Evolutionary conservation across 805 yeast genomes (phyloP).

Genomic region (Yarrowia divulgata): DNA sequence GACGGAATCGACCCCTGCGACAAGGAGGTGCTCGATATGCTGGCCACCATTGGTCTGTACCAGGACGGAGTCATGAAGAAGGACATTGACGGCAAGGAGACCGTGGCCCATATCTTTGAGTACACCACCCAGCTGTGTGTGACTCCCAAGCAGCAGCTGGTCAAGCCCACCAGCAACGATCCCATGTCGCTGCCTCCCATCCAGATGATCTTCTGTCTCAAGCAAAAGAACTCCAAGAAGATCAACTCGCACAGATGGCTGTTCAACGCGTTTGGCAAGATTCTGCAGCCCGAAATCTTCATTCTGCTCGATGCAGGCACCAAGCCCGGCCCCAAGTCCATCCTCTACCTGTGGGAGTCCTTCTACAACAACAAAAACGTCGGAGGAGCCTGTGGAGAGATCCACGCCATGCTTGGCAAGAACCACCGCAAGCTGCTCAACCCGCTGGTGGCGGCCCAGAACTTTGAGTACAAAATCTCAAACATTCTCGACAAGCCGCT

Average conservation of each 20-base stretch:
- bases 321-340: slow-evolving; percentile 63
- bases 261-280: slow-evolving; percentile 67
- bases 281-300: slow-evolving; percentile 64
- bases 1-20: slow-evolving; percentile 73
- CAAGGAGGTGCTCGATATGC: slow-evolving; percentile 65
- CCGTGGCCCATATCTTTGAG: slow-evolving; percentile 70
- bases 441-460: slow-evolving; percentile 70
- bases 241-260: slow-evolving; percentile 75
- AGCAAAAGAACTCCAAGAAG: slow-evolving; percentile 68
- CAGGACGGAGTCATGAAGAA: slow-evolving; percentile 72
- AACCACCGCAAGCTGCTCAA: slow-evolving; percentile 54
- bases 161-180: slow-evolving; percentile 60
- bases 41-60: slow-evolving; percentile 70
- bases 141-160: slow-evolving; percentile 55
- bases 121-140: slow-evolving; percentile 63
- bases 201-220: slow-evolving; percentile 66
- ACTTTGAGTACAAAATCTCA: slow-evolving; percentile 71
- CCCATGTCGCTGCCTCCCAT: slow-evolving; percentile 60
- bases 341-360: slow-evolving; percentile 68
- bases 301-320: slow-evolving; percentile 70
- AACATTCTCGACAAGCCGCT: slow-evolving; percentile 72
- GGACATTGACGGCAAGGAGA: slow-evolving; percentile 64
- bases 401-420: slow-evolving; percentile 63
- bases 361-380: slow-evolving; percentile 64
- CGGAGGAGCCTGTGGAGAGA: slow-evolving; percentile 79